Evolutionary conservation across 208 protist genomes (phyloP), one percentile per base, ranked within the genome.

Genomic region (Leishmania major): DNA sequence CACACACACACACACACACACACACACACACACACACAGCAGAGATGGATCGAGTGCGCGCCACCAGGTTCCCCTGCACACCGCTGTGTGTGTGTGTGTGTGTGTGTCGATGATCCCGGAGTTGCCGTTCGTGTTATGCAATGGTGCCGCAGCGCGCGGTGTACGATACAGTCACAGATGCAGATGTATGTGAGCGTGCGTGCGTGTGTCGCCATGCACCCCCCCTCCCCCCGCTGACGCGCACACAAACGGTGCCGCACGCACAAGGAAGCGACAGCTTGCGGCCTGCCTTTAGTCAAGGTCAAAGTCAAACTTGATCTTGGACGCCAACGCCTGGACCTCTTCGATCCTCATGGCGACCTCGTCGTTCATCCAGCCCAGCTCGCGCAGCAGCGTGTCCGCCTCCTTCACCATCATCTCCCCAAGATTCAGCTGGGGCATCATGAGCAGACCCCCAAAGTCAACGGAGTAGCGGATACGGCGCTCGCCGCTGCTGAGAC

Each of bases 391-490:
- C 84, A 96, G 84, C 60, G 51, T 59, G 78, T 95, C 93, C 57
- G 90, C 89, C 71, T 98, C 95, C 43, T 76, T 85, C 47, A 98
- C 77, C 92, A 95, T 95, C 55, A 87, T 51, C 89, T 95, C 93
- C 4, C 93, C 95, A 7, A 96, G 78, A 70, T 96, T 95, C 25
- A 97, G 87, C 78, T 97, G 92, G 37, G 91, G 82, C 95, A 98
- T 98, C 93, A 96, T 96, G 69, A 89, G 84, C 13, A 95, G 74
- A 64, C 93, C 90, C 22, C 95, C 93, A 75, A 94, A 97, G 86
- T 97, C 93, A 5, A 82, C 72, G 17, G 93, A 91, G 74, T 91
- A 96, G 47, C 82, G 88, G 25, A 98, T 86, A 22, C 91, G 95
- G 3, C 95, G 93, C 85, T 96, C 92, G 7, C 88, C 95, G 87